phyloP scores from a whole-genome alignment of 306 rosid species.

The Phaseolus lunatus region DNA sequence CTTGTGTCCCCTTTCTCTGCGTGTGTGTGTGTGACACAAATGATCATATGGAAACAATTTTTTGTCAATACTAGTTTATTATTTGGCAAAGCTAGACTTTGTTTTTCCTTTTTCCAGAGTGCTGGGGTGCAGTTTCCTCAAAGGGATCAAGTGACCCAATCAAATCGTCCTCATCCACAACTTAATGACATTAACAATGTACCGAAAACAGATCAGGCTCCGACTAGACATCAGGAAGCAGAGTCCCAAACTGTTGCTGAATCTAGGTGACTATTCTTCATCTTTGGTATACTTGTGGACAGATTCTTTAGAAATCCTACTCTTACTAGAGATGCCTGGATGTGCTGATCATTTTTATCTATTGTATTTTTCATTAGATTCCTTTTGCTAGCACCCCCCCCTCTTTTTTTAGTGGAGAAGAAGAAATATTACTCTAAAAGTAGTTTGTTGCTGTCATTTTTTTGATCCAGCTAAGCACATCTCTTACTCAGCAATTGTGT shows the following conservation, averaged over 20 bases:
- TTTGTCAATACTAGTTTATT: neutral
- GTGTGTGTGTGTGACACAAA: constrained; percentile 8
- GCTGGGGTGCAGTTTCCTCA: constrained; percentile 90
- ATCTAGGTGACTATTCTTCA: constrained; percentile 67
- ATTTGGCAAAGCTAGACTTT: constrained; percentile 8
- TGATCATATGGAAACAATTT: neutral
- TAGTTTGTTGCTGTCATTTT: neutral
- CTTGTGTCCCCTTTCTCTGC: constrained; percentile 1
- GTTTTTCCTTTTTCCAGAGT: constrained; percentile 58
- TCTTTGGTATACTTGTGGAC: constrained; percentile 41
- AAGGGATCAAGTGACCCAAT: constrained; percentile 58
- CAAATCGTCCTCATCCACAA: constrained; percentile 59
- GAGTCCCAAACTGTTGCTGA: constrained; percentile 73
- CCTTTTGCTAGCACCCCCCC: neutral
- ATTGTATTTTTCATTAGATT: constrained; percentile 17
- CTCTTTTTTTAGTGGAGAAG: constrained; percentile 3
- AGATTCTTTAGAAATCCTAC: constrained; percentile 29
- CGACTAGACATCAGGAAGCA: constrained; percentile 52
- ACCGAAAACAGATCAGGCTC: constrained; percentile 60
- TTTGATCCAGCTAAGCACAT: constrained; percentile 6
- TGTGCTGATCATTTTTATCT: constrained; percentile 15
- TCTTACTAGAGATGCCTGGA: neutral
- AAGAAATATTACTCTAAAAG: constrained; percentile 14
- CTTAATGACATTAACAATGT: constrained; percentile 45
- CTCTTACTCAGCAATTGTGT: constrained; percentile 42